Percentiles rank a stretch among this genome's conserved stretches.
These are phyloP conservation scores for Haplosporangium sp. DNA, from an alignment of 371 early-diverging fungal species.

Conservation along the genomic window DNA sequence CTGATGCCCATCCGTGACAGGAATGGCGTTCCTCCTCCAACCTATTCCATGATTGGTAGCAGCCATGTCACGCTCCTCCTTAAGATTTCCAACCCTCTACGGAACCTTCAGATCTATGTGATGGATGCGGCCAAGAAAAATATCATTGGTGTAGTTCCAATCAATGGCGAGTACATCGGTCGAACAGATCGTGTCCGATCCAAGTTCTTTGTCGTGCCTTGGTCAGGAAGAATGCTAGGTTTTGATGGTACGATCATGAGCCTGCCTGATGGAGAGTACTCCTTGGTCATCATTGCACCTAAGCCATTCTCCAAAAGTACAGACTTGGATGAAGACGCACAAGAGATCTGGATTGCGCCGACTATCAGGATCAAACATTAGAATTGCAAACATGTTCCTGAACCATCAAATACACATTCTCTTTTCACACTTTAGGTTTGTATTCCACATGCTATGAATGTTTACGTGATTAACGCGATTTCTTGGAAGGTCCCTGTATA, in stretches of 20 bases:
- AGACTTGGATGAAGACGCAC: background rate
- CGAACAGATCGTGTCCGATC: constrained; percentile 30
- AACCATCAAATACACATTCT: too few relatives aligned
- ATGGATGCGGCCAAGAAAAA: constrained; percentile 7
- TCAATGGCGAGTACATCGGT: constrained; percentile 35
- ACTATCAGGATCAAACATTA: constrained; percentile 17
- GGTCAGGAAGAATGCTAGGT: constrained; percentile 20
- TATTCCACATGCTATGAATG: too few relatives aligned
- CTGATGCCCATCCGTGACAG: constrained; percentile 13
- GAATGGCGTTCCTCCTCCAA: background rate
- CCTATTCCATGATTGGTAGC: constrained; percentile 25
- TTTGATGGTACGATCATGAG: background rate
- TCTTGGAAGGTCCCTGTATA: too few relatives aligned
- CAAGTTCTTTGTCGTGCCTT: constrained; percentile 35
- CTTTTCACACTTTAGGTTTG: too few relatives aligned
- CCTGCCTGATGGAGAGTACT: constrained; percentile 29
- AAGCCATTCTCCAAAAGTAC: constrained; percentile 32
- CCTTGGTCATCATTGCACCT: constrained; percentile 26
- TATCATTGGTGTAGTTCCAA: constrained; percentile 28
- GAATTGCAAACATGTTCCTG: too few relatives aligned
- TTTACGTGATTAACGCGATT: too few relatives aligned
- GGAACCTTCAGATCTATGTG: constrained; percentile 26
- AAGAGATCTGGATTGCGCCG: constrained; percentile 43
- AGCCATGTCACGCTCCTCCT: constrained; percentile 25
- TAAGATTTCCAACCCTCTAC: constrained; percentile 47